Conservation (phyloP, 108 stramenopile genomes). For the Pseudonitzschia multistriata region DNA sequence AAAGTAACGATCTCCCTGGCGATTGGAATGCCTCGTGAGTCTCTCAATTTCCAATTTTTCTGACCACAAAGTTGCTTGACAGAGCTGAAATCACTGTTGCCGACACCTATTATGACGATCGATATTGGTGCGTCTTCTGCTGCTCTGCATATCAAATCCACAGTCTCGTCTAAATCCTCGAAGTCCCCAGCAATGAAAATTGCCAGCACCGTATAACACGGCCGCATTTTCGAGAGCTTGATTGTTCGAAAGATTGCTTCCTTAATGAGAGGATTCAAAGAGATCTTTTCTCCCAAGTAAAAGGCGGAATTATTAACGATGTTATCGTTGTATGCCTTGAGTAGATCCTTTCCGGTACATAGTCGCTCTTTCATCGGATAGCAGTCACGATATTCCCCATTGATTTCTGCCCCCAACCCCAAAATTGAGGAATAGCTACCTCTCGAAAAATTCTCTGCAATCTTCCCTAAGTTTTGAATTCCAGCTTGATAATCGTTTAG, state of each 20-base stretch:
- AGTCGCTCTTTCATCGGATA: slow-evolving; percentile 27
- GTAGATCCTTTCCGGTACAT: slow-evolving; percentile 54
- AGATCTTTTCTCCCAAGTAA: slow-evolving; percentile 64
- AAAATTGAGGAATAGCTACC: slow-evolving; percentile 72
- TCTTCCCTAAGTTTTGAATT: slow-evolving; percentile 65
- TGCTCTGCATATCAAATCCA: slow-evolving; percentile 46
- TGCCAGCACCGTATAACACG: slow-evolving; percentile 58
- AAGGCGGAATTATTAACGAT: slow-evolving; percentile 50
- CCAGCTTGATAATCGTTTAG: slow-evolving; percentile 79
- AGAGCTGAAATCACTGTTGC: slow-evolving; percentile 57
- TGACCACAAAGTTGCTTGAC: slow-evolving; percentile 26
- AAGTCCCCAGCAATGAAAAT: slow-evolving; percentile 89
- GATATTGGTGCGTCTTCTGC: slow-evolving; percentile 69
- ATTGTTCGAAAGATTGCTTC: slow-evolving; percentile 60
- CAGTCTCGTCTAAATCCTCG: slow-evolving; percentile 68
- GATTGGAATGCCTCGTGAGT: slow-evolving; percentile 47
- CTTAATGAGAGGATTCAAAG: slow-evolving; percentile 51
- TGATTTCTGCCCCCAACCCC: slow-evolving; percentile 88
- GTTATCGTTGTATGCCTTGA: slow-evolving; percentile 63
- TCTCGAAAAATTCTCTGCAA: slow-evolving; percentile 57
- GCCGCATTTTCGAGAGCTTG: slow-evolving; percentile 25
- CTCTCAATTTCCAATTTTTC: slow-evolving; percentile 27
- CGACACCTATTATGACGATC: slow-evolving; percentile 77
- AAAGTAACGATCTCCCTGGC: slow-evolving; percentile 78
- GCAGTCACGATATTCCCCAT: slow-evolving; percentile 44